Evolutionary conservation across 202 grass and related monocot species (phyloP), one percentile per base, ranked within the genome.

Genomic region (Cymbopogon flexuosus): DNA sequence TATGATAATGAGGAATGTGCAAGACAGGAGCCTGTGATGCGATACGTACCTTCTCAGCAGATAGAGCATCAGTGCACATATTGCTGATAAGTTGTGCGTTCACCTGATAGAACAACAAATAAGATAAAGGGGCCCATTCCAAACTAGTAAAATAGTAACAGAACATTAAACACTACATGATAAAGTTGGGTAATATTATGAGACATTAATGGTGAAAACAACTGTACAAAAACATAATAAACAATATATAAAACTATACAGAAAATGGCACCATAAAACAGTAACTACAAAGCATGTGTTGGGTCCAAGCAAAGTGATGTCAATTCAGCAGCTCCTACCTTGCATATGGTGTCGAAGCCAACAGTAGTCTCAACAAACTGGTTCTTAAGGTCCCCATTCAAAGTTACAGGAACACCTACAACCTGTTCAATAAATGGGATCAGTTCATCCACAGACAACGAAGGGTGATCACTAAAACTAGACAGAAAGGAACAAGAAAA

Each of bases 61-160:
- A 98, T 57, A 98, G 84, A 78, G 95, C 95, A 91, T 98, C 95
- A 0, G 86, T 98, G 83, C 92, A 98, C 24, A 98, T 74, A 79
- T 98, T 98, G 82, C 95, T 95, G 69, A 98, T 98, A 81, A 98
- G 88, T 62, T 98, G 95, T 49, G 95, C 92, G 76, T 98, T 98
- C 60, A 98, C 95, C 95, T 98, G 88, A 75, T 66, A 58, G 72
- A 78, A 84, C n/a, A 90, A 84, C n/a, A 19, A 36, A 85, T 15
- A 81, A 57, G 76, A 81, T 76, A 18, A 68, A 40, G 59, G 59
- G 22, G 61, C 47, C 19, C 42, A 40, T 63, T 59, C 66, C 5
- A 82, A 41, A 65, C 11, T 27, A 23, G 5, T 31, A 47, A 45
- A 45, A 2, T 29, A n/a, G 5, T 23, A 47, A 45, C 4, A 23